Percentiles rank a stretch among this genome's conserved stretches.
Conservation (phyloP, 2,329 filamentous ascomycete genomes). For the Xylaria sp. region DNA sequence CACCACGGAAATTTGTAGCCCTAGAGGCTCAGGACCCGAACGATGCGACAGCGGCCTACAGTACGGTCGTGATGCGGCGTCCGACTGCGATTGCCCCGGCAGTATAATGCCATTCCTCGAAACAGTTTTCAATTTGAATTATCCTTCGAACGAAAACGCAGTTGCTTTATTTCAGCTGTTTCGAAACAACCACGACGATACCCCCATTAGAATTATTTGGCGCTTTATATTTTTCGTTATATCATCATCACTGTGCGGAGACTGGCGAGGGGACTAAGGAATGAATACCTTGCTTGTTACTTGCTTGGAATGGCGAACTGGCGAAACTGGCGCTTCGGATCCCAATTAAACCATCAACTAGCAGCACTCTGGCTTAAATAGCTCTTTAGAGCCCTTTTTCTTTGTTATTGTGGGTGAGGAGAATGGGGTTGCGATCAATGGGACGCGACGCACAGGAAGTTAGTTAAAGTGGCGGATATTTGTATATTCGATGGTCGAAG, state of each 20-base stretch:
- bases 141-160: background rate
- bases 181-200: constrained; percentile 12
- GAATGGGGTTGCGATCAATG: background rate
- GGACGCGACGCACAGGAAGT: background rate
- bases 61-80: background rate
- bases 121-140: background rate
- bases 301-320: background rate
- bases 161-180: constrained; percentile 1
- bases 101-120: background rate
- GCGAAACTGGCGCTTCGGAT: constrained; percentile 13
- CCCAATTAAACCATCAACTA: too few species aligned
- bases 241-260: constrained; percentile 11
- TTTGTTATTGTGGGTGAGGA: background rate
- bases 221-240: constrained; percentile 17
- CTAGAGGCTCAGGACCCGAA: background rate
- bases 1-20: background rate
- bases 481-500: background rate
- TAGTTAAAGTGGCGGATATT: background rate
- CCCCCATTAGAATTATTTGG: constrained; percentile 8
- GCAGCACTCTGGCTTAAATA: background rate
- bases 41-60: too few species aligned
- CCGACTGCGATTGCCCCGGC: background rate
- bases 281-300: too few species aligned
- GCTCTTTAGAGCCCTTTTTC: background rate
- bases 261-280: background rate